Percentiles rank a stretch among this genome's conserved stretches.
phyloP scores from a whole-genome alignment of 306 rosid species.

The Sophora flavescens region DNA sequence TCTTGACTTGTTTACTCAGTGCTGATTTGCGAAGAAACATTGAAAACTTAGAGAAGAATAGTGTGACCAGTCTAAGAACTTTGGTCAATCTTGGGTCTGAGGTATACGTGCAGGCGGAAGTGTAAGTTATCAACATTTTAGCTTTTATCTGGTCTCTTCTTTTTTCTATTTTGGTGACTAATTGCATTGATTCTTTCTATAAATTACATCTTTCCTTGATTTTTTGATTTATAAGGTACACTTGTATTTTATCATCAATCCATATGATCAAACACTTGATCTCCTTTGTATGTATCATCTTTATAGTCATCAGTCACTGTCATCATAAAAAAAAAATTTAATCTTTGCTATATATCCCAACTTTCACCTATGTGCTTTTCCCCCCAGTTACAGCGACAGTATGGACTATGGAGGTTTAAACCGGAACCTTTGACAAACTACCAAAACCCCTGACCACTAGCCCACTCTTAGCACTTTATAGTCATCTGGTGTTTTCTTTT shows the following conservation, averaged over 20 bases:
- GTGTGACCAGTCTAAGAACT: constrained; percentile 83
- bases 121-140: constrained; percentile 66
- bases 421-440: constrained; percentile 6
- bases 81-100: constrained; percentile 95
- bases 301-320: constrained; percentile 26
- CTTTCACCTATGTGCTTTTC: neutral
- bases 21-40: constrained; percentile 83
- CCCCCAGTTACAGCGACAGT: neutral
- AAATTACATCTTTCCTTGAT: constrained; percentile 12
- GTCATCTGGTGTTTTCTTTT: too few relatives aligned
- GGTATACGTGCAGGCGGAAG: constrained; percentile 92
- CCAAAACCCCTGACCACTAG: neutral
- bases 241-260: constrained; percentile 4
- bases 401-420: neutral
- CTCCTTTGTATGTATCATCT: constrained; percentile 21
- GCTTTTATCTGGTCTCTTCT: constrained; percentile 6
- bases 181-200: neutral
- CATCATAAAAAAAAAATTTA: neutral
- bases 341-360: constrained; percentile 21
- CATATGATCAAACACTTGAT: constrained; percentile 6
- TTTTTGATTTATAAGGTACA: neutral
- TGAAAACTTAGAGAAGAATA: constrained; percentile 84
- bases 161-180: constrained; percentile 14
- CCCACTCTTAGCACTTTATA: constrained; percentile 23
- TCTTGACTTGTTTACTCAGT: constrained; percentile 70